These are phyloP conservation scores for Patellaria atrata DNA, from an alignment of 495 filamentous ascomycete genomes.

Conservation along the genomic window DNA sequence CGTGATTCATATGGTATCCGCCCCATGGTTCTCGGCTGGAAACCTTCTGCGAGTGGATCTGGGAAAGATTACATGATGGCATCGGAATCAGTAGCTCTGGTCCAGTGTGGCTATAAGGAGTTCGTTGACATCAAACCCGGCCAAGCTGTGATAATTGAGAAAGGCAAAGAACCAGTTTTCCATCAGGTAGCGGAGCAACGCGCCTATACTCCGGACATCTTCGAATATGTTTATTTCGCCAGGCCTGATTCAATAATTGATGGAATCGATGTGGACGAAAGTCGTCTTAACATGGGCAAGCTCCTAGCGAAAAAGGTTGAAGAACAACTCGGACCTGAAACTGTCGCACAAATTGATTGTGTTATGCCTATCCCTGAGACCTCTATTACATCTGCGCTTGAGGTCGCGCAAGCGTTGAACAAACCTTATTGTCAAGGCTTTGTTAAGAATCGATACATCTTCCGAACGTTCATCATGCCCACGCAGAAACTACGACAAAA, in stretches of 20 bases:
- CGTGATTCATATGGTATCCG: slow-evolving; percentile 83
- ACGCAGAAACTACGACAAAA: slow-evolving; percentile 73
- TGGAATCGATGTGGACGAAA: slow-evolving; percentile 80
- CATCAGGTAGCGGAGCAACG: slow-evolving; percentile 58
- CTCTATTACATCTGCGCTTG: slow-evolving; percentile 68
- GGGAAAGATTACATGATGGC: slow-evolving; percentile 93
- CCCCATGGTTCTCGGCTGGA: slow-evolving; percentile 69
- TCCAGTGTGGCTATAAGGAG: slow-evolving; percentile 71
- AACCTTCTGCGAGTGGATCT: slow-evolving; percentile 47
- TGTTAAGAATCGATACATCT: slow-evolving; percentile 93
- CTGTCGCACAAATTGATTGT: slow-evolving; percentile 74
- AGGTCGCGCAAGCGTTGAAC: slow-evolving; percentile 59
- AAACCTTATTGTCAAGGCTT: slow-evolving; percentile 77
- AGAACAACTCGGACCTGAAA: slow-evolving; percentile 55
- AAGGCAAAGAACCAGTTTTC: slow-evolving; percentile 61
- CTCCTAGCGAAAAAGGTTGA: slow-evolving; percentile 70
- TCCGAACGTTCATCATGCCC: slow-evolving; percentile 93
- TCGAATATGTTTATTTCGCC: slow-evolving; percentile 82
- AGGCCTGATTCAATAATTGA: slow-evolving; percentile 85
- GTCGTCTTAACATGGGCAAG: slow-evolving; percentile 83
- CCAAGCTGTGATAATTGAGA: slow-evolving; percentile 85
- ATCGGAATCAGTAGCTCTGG: slow-evolving; percentile 86
- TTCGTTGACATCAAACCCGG: slow-evolving; percentile 79
- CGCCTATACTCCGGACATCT: slow-evolving; percentile 82
- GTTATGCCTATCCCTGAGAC: slow-evolving; percentile 86